Percentiles rank a stretch among this genome's conserved stretches.
Conservation (phyloP, 495 filamentous ascomycete species). For the Penicillium longicatenatum region DNA sequence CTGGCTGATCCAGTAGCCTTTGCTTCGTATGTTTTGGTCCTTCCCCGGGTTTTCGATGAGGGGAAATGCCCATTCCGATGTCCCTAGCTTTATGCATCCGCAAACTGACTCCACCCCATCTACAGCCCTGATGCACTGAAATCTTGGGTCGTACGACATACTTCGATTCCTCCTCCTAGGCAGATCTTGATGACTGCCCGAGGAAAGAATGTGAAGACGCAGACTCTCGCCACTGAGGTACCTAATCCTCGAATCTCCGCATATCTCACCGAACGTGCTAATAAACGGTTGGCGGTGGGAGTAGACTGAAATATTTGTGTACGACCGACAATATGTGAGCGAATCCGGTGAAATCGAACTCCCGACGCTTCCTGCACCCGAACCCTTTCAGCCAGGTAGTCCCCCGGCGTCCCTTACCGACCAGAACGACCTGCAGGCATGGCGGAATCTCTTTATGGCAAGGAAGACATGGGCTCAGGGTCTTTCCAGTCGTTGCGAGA, state of each 20-base stretch:
- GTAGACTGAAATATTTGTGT: constrained; percentile 85
- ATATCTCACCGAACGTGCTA: not conserved
- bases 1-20: constrained; percentile 69
- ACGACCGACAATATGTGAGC: constrained; percentile 67
- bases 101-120: constrained; percentile 26
- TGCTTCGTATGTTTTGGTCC: constrained; percentile 59
- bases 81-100: constrained; percentile 8
- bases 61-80: constrained; percentile 6
- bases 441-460: constrained; percentile 77
- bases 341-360: constrained; percentile 49
- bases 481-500: constrained; percentile 62
- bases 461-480: constrained; percentile 73
- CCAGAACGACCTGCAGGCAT: constrained; percentile 73
- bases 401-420: constrained; percentile 75
- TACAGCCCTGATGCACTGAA: constrained; percentile 69
- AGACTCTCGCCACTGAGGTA: constrained; percentile 75
- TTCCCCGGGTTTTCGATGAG: constrained; percentile 8
- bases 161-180: constrained; percentile 64
- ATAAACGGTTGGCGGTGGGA: constrained; percentile 8
- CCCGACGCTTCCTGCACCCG: constrained; percentile 57
- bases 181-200: constrained; percentile 83
- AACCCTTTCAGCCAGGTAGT: constrained; percentile 55
- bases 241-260: not conserved
- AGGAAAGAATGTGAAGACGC: constrained; percentile 76
- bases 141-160: constrained; percentile 67